Base-by-base conservation (phyloP, 805 yeast species). In the Metschnikowia lochheadii region DNA sequence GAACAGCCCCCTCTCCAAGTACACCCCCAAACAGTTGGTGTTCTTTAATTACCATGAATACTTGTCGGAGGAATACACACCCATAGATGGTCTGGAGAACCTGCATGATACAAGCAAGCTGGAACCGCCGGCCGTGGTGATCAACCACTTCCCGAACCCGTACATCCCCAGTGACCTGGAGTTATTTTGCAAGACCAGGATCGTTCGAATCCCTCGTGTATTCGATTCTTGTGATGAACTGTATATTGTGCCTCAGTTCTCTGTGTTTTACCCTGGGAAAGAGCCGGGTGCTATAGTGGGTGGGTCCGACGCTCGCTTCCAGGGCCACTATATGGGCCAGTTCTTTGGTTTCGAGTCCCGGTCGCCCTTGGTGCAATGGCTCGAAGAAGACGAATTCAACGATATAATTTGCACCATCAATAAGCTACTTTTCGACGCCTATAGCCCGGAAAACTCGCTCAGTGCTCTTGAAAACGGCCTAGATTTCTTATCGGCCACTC, bases 11-110 rank as follows among this genome's bases (percentile, higher is more conserved):
- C 50, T 51, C 38, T 48, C 60, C 6, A 63, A 63, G 48, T 58
- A 63, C 50, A 51, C 56, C 29, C 20, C 55, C 66, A 20, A 53
- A 51, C 49, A 51, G 26, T 41, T 55, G 18, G 50, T 51, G 6
- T 84, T 81, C 61, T 85, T 83, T 75, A 85, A 86, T 61, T 84
- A 83, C 57, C 89, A 85, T 60, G 91, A 85, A 61, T 82, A 70
- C 59, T 56, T 77, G 3, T 67, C 69, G 11, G 29, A 49, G 2
- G 46, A 49, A 6, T 49, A 40, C 21, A 40, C 14, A 7, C 48
- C 46, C 1, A 6, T 39, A 14, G 4, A 13, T 8, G 2, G 7
- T 3, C 48, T 3, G 26, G n/a, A 23, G 1, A 15, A 8, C 7
- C 65, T 31, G 15, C 45, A 38, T 40, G 68, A 62, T 34, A 58